These are phyloP conservation scores for Leishmania lainsoni DNA, from an alignment of 208 protist genomes.

Conservation along the genomic window DNA sequence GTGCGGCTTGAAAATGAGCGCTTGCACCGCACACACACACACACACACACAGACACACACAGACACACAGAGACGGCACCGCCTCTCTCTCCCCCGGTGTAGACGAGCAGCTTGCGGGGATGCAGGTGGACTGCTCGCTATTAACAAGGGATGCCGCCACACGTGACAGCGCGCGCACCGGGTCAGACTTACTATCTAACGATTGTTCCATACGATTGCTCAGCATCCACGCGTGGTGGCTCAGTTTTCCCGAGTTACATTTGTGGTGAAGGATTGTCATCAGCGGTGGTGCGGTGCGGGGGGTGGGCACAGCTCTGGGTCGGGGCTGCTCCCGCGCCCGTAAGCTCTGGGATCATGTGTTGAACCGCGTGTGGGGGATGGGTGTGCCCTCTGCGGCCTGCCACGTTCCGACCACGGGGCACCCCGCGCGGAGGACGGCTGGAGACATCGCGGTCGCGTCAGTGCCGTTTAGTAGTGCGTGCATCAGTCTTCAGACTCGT, in stretches of 20 bases:
- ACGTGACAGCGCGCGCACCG: conserved; percentile 55
- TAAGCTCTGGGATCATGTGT: conserved; percentile 16
- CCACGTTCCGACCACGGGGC: conserved; percentile 12
- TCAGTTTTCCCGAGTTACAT: conserved; percentile 52
- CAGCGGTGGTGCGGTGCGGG: conserved; percentile 19
- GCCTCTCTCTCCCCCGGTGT: conserved; percentile 35
- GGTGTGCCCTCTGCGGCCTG: conserved; percentile 15
- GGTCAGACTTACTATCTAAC: conserved; percentile 70
- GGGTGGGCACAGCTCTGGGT: not conserved
- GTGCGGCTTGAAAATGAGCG: conserved; percentile 36
- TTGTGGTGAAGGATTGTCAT: conserved; percentile 33
- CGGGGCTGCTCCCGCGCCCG: not conserved
- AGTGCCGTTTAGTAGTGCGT: conserved; percentile 25
- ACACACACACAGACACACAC: not conserved
- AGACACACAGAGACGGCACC: not conserved
- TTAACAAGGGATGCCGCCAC: conserved; percentile 31
- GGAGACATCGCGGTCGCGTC: not conserved
- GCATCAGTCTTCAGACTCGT: conserved; percentile 33
- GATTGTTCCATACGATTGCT: conserved; percentile 5
- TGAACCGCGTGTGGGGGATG: conserved; percentile 21
- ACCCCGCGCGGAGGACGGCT: not conserved
- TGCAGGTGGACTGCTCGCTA: conserved; percentile 33
- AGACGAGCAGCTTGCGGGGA: conserved; percentile 52
- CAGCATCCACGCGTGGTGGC: not conserved
- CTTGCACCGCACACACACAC: conserved; percentile 15